A percentile compares a stretch with the other conserved stretches of the same genome.
phyloP scores from a whole-genome alignment of 192 early-diverging fungal species.

The Haplosporangium gracile region DNA sequence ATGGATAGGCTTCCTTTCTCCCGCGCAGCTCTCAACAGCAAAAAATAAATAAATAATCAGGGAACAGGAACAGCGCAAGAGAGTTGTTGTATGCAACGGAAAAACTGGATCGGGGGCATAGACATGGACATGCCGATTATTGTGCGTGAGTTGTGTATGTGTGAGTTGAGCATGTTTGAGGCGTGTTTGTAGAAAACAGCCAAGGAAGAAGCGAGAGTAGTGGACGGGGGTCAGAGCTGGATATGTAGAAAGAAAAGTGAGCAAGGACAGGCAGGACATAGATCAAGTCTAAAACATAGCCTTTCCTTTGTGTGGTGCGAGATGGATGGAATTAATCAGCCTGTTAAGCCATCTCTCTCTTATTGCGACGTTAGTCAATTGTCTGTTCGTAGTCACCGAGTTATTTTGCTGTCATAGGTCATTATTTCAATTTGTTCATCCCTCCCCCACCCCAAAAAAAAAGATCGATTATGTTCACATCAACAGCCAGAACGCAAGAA shows the following conservation, averaged over 20 bases:
- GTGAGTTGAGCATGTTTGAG: too few relatives aligned
- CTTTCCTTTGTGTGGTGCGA: background rate
- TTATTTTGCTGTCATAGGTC: background rate
- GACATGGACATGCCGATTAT: too few relatives aligned
- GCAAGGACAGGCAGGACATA: background rate
- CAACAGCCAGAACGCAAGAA: background rate
- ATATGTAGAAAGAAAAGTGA: background rate
- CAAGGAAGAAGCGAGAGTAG: too few relatives aligned
- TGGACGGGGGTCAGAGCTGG: too few relatives aligned
- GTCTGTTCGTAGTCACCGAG: background rate
- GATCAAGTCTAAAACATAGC: background rate
- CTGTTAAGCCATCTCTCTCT: background rate
- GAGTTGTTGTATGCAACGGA: too few relatives aligned
- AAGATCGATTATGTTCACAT: background rate
- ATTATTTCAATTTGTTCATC: background rate
- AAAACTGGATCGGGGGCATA: too few relatives aligned
- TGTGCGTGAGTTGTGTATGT: too few relatives aligned
- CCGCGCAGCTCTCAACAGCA: conserved; percentile 1
- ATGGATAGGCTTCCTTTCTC: background rate
- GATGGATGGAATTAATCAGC: background rate
- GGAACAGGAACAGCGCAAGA: too few relatives aligned
- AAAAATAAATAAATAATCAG: background rate
- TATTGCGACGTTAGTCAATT: too few relatives aligned
- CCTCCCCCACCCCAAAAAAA: background rate
- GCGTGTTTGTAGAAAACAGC: too few relatives aligned